Evolutionary conservation across 495 filamentous ascomycete species (phyloP).

Genomic region (Trichocladium uniseriatum): DNA sequence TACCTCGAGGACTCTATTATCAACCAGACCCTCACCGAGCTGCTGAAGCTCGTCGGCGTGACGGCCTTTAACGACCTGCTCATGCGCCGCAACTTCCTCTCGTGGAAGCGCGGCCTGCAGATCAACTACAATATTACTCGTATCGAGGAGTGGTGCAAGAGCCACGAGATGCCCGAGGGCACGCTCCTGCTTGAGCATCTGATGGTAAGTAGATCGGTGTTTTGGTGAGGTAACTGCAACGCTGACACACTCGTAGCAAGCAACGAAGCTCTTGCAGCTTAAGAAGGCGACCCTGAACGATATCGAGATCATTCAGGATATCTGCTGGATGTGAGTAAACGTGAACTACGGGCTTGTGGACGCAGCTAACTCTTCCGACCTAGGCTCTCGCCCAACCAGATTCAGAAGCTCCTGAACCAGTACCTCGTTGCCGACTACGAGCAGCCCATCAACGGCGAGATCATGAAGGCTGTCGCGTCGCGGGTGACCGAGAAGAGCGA

Average conservation of each 20-base stretch:
- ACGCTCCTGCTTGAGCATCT: constrained; percentile 96
- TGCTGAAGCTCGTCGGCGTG: constrained; percentile 87
- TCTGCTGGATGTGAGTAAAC: constrained; percentile 91
- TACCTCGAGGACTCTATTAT: constrained; percentile 94
- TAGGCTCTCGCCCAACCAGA: constrained; percentile 95
- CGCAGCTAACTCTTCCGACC: constrained; percentile 11
- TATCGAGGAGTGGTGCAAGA: constrained; percentile 99
- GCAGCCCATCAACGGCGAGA: constrained; percentile 98
- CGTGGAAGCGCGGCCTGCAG: constrained; percentile 97
- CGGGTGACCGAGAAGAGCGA: constrained; percentile 98
- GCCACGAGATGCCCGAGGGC: constrained; percentile 98
- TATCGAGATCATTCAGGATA: constrained; percentile 99
- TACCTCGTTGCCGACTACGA: constrained; percentile 99
- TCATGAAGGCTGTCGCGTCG: constrained; percentile 98
- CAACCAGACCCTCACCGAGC: constrained; percentile 88
- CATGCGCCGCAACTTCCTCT: constrained; percentile 96
- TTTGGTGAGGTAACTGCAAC: background rate
- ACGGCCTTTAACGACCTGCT: constrained; percentile 98
- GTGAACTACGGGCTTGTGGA: too few relatives aligned
- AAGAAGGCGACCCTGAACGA: constrained; percentile 99
- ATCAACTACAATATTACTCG: constrained; percentile 99
- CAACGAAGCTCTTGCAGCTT: constrained; percentile 94
- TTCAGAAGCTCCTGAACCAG: constrained; percentile 97
- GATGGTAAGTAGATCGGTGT: constrained; percentile 61
- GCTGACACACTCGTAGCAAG: constrained; percentile 56